Conservation (phyloP, 2,329 filamentous ascomycete genomes). For the Didymella segeticola region DNA sequence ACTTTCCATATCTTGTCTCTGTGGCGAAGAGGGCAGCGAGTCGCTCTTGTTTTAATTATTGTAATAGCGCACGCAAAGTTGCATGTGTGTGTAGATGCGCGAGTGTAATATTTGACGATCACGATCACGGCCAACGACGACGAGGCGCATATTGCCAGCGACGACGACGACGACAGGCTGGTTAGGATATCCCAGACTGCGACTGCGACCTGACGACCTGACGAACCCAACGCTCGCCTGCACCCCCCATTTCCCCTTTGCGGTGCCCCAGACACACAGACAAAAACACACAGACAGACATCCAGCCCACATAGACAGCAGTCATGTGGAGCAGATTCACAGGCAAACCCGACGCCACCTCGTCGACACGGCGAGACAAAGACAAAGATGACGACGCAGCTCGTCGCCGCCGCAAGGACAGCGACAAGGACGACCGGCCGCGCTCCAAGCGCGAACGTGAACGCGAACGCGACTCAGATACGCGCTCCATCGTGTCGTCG, state of each 20-base stretch:
- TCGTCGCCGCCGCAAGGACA: constrained; percentile 34
- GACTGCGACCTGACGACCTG: constrained; percentile 20
- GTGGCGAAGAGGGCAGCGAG: too few species aligned
- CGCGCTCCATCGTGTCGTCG: constrained; percentile 45
- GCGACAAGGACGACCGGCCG: constrained; percentile 32
- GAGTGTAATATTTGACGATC: constrained; percentile 34
- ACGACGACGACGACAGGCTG: constrained; percentile 33
- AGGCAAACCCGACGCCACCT: constrained; percentile 45
- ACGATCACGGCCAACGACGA: constrained; percentile 22
- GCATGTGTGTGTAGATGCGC: too few species aligned
- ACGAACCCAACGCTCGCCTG: background rate
- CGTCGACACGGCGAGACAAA: too few species aligned
- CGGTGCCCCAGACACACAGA: too few species aligned
- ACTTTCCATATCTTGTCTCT: background rate
- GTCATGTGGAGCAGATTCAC: constrained; percentile 50
- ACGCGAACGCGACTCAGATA: constrained; percentile 27
- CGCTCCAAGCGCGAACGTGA: constrained; percentile 42
- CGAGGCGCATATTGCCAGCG: too few species aligned
- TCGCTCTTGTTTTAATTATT: too few species aligned
- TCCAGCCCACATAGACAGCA: constrained; percentile 17
- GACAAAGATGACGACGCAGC: constrained; percentile 37
- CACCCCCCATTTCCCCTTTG: constrained; percentile 23
- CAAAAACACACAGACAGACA: constrained; percentile 20
- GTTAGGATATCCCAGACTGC: constrained; percentile 14
- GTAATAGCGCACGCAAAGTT: too few species aligned